phyloP scores from a whole-genome alignment of 2,329 filamentous ascomycete genomes.

The Fusarium beomiforme region DNA sequence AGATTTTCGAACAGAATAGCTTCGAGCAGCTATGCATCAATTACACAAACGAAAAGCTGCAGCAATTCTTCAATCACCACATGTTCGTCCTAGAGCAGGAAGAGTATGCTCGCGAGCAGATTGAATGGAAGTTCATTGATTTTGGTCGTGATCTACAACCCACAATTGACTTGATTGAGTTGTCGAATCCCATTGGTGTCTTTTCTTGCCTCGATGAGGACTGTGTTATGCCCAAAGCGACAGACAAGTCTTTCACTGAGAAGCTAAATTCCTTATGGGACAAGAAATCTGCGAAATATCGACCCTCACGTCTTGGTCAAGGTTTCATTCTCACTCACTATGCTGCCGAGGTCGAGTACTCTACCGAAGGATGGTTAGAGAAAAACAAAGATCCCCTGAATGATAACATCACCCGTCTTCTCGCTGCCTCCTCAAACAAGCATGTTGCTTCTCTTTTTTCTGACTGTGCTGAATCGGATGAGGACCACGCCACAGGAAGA shows the following conservation, averaged over 20 bases:
- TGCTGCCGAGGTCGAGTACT: slow-evolving; percentile 97
- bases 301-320: slow-evolving; percentile 84
- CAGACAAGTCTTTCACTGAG: slow-evolving; percentile 95
- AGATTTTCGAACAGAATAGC: slow-evolving; percentile 98
- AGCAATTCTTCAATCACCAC: slow-evolving; percentile 99
- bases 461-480: slow-evolving; percentile 86
- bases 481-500: slow-evolving; percentile 72
- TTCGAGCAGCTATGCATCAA: slow-evolving; percentile 99
- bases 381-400: slow-evolving; percentile 99
- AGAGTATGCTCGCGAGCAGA: slow-evolving; percentile 96
- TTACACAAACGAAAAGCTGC: slow-evolving; percentile 98
- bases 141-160: slow-evolving; percentile 97
- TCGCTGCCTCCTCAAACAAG: slow-evolving; percentile 82
- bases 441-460: slow-evolving; percentile 87
- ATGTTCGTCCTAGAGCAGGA: slow-evolving; percentile 99
- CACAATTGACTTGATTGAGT: slow-evolving; percentile 95
- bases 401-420: slow-evolving; percentile 91
- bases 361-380: slow-evolving; percentile 92
- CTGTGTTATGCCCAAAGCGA: slow-evolving; percentile 98
- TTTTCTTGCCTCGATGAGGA: slow-evolving; percentile 99
- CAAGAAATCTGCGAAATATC: slow-evolving; percentile 93
- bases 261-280: slow-evolving; percentile 98
- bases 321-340: slow-evolving; percentile 98
- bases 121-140: slow-evolving; percentile 99
- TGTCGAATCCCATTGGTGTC: slow-evolving; percentile 97